phyloP scores from a whole-genome alignment of 2,329 filamentous ascomycete genomes.

The Beauveria bassiana region DNA sequence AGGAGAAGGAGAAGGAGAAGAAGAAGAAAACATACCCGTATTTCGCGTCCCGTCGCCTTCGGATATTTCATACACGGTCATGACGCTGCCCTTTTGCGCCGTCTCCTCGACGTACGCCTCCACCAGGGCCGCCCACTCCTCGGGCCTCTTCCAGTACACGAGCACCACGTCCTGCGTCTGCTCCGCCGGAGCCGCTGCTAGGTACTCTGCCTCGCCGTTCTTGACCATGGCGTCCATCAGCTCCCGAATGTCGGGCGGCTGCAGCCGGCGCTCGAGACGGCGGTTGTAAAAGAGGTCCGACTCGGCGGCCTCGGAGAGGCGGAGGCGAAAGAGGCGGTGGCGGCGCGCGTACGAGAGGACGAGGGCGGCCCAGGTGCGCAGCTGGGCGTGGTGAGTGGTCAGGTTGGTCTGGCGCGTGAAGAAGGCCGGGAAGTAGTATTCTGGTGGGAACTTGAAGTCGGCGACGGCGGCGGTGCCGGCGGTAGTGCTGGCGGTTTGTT shows the following conservation, averaged over 20 bases:
- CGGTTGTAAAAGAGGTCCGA: slow-evolving; percentile 51
- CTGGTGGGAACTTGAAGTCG: slow-evolving; percentile 49
- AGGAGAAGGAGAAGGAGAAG: not conserved
- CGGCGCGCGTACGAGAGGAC: slow-evolving; percentile 78
- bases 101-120: slow-evolving; percentile 80
- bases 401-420: slow-evolving; percentile 74
- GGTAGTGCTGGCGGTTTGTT: not conserved
- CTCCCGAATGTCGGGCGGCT: slow-evolving; percentile 44
- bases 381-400: slow-evolving; percentile 65
- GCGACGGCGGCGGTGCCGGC: slow-evolving; percentile 16
- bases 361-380: slow-evolving; percentile 77
- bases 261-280: slow-evolving; percentile 42
- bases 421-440: slow-evolving; percentile 76
- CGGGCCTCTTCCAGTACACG: slow-evolving; percentile 78
- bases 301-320: slow-evolving; percentile 51
- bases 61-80: slow-evolving; percentile 87
- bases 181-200: slow-evolving; percentile 27
- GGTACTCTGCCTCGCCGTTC: slow-evolving; percentile 60
- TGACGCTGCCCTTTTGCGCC: slow-evolving; percentile 77
- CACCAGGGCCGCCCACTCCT: slow-evolving; percentile 81
- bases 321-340: slow-evolving; percentile 68
- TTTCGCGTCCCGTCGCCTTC: slow-evolving; percentile 75
- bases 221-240: slow-evolving; percentile 52
- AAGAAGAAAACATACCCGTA: slow-evolving; percentile 43
- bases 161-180: slow-evolving; percentile 48